Evolutionary conservation across 148 eudicot species (phyloP), one percentile per base, ranked within the genome.

Genomic region (Drosera capensis): DNA sequence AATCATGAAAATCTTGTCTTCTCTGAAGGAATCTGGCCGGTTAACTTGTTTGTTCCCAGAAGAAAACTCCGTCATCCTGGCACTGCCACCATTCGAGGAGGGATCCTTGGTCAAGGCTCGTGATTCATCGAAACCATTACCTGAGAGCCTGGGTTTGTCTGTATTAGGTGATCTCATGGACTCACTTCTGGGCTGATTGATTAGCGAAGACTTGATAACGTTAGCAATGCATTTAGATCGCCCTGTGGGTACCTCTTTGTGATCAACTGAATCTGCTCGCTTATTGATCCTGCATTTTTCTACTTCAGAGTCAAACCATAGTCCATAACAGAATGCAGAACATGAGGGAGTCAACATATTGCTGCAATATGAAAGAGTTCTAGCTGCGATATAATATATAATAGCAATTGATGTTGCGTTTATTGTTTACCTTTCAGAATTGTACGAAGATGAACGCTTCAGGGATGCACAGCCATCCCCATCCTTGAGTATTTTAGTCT

Each of bases 111-210:
- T 48, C 26, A 58, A 59, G 28, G 64, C 51, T 8, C 55, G 60
- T 43, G 82, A 66, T 35, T 74, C 74, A 9, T 48, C 69, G 0
- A 56, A 55, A 54, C 74, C 55, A 41, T 65, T 78, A 8, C 74
- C 72, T 36, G 92, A 88, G 42, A 70, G 58, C 45, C 96, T 64
- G 3, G 83, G 83, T 51, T 84, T 81, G 26, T 75, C 87, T 1
- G 92, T 73, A 68, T 71, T 45, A 42, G 94, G 92, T 11, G 94
- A 88, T 60, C 87, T 77, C 87, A 71, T 75, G 15, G 79, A 80
- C 67, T 80, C 97, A 44, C 74, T 62, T 57, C 56, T 77, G 17
- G 84, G 74, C 26, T 74, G 82, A 66, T 75, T 84, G 60, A 63
- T 67, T 16, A 69, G 43, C 2, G 94, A 68, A 40, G 74, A 60